A percentile compares a stretch with the other conserved stretches of the same genome.
Conservation (phyloP, 2,329 filamentous ascomycete species). For the Albophoma yamanashiensis region DNA sequence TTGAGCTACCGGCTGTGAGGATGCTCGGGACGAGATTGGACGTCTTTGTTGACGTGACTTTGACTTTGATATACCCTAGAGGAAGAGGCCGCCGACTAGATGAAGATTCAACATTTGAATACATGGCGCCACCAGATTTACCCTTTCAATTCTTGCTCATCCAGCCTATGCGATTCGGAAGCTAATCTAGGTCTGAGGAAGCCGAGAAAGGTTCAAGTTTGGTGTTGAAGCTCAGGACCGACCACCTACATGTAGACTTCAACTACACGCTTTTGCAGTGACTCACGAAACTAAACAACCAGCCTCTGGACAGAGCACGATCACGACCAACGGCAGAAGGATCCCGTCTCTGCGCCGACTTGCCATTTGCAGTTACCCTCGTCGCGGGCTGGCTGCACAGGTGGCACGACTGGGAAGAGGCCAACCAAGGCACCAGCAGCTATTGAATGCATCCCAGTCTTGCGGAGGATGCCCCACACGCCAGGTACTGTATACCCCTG, state of each 20-base stretch:
- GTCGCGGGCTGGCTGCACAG: not conserved
- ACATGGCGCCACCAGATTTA: too few species aligned
- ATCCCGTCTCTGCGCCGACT: not conserved
- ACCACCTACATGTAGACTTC: too few species aligned
- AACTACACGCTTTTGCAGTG: not conserved
- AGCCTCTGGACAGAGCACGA: too few species aligned
- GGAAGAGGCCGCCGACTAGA: not conserved
- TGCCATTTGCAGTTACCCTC: too few species aligned
- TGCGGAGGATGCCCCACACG: not conserved
- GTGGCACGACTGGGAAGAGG: not conserved
- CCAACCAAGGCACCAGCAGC: not conserved
- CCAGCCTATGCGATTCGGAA: not conserved
- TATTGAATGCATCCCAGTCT: not conserved
- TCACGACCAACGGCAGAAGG: not conserved
- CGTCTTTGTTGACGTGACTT: not conserved
- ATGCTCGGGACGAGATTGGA: not conserved
- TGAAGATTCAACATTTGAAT: too few species aligned
- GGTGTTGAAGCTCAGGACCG: not conserved
- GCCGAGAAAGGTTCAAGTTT: not conserved
- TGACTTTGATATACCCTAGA: not conserved
- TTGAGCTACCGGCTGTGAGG: slow-evolving; percentile 20
- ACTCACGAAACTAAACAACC: not conserved
- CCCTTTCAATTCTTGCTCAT: not conserved
- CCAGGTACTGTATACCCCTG: not conserved
- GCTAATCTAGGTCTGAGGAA: not conserved